phyloP scores from a whole-genome alignment of 805 yeast genomes.

The Yamadazyma phyllophila region DNA sequence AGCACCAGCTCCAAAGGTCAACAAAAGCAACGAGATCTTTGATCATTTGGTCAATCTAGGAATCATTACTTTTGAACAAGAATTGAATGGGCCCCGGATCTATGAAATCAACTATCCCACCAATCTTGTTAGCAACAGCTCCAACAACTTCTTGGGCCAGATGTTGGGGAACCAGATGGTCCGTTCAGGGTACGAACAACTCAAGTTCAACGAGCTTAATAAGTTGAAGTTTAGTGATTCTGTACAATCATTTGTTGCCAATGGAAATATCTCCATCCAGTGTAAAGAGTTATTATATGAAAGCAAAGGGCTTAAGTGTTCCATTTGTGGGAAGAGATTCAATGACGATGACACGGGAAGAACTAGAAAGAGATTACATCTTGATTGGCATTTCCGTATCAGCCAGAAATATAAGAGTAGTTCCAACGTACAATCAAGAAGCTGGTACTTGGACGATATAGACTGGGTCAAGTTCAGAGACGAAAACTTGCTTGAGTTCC shows the following conservation, averaged over 20 bases:
- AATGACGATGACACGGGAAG: constrained; percentile 56
- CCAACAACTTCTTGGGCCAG: constrained; percentile 10
- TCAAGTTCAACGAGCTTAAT: constrained; percentile 30
- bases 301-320: constrained; percentile 75
- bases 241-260: constrained; percentile 39
- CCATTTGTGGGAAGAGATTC: constrained; percentile 87
- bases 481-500: constrained; percentile 45
- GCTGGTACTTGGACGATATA: constrained; percentile 74
- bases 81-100: constrained; percentile 19
- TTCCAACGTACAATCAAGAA: constrained; percentile 61
- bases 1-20: neutral
- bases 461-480: constrained; percentile 78
- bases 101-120: constrained; percentile 16
- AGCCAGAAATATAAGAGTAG: constrained; percentile 60
- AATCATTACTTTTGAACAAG: constrained; percentile 39
- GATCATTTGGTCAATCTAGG: constrained; percentile 35
- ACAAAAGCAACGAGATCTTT: constrained; percentile 30
- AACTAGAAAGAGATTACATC: constrained; percentile 57
- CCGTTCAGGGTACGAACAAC: constrained; percentile 34
- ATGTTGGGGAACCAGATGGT: constrained; percentile 12
- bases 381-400: constrained; percentile 95
- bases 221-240: constrained; percentile 12
- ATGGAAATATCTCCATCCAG: constrained; percentile 24
- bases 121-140: constrained; percentile 2
- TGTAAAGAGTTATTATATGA: constrained; percentile 44